Evolutionary conservation across 2,329 filamentous ascomycete genomes (phyloP).

Genomic region (Aspergillus brunneoviolaceus): DNA sequence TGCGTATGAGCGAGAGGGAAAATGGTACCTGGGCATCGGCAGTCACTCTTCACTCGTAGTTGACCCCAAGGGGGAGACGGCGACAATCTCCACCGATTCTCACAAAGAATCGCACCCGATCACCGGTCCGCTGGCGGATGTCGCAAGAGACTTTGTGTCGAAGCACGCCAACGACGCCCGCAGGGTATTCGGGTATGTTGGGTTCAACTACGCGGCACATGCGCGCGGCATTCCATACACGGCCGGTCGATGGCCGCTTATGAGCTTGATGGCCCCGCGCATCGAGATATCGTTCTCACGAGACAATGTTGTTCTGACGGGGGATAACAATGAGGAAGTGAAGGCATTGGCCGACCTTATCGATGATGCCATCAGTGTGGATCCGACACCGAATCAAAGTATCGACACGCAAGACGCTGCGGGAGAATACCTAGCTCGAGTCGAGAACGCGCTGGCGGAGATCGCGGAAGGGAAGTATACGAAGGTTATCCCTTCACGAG

Average conservation of each 20-base stretch:
- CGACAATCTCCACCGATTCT: neutral
- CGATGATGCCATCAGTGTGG: neutral
- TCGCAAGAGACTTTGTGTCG: conserved; percentile 9
- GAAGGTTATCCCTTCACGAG: conserved; percentile 18
- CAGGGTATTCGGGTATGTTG: conserved; percentile 16
- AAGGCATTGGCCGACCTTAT: neutral
- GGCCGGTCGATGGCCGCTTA: conserved; percentile 13
- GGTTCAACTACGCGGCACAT: conserved; percentile 19
- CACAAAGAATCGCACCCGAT: neutral
- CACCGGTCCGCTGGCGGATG: neutral
- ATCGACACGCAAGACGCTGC: neutral
- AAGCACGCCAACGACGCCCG: neutral
- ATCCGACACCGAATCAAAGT: neutral
- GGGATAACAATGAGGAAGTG: neutral
- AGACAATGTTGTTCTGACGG: neutral
- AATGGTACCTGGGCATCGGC: conserved; percentile 17
- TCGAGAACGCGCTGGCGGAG: conserved; percentile 5
- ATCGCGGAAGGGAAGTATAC: conserved; percentile 10
- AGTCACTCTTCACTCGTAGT: conserved; percentile 8
- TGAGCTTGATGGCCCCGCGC: conserved; percentile 11
- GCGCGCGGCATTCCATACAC: conserved; percentile 4
- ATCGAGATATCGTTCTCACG: neutral
- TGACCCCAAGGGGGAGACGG: conserved; percentile 9
- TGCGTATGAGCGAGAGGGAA: conserved; percentile 12
- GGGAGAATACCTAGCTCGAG: conserved; percentile 2